Evolutionary conservation across 371 early-diverging fungal species (phyloP), one percentile per base, ranked within the genome.

Genomic region (Rhizopus microsporus): DNA sequence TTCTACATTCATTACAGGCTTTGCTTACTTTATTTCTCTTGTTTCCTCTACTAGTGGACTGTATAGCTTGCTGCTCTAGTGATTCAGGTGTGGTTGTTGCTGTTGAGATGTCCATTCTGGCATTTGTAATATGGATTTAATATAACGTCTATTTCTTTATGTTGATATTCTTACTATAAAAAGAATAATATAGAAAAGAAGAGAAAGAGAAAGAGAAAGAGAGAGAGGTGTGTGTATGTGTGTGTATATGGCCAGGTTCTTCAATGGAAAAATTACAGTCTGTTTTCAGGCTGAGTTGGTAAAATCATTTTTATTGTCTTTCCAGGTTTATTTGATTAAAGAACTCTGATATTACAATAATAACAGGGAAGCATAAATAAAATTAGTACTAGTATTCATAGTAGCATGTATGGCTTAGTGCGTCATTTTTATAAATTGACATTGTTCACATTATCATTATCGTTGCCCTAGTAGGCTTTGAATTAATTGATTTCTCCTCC

Each of bases 1-100:
- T 73, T 51, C 79, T 67, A 66, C 79, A 78, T 40, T 71, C 79
- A 50, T 75, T 74, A 54, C 79, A 78, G 13, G 79, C 79, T 53
- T 71, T 62, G 42, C 72, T 73, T 35, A 72, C 70, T 67, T 78
- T 78, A 59, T 71, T 75, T 47, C 74, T 47, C 46, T 75, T 75
- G 39, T 58, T 61, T 38, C 64, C 65, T 38, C 57, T 63, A 40
- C 47, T 60, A 50, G 58, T 53, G 43, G 63, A 55, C 56, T 54
- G 58, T 62, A 53, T 61, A 56, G 51, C 51, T 63, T 57, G 58
- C 38, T 55, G 54, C 62, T 74, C 75, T 45, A 57, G 68, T 37
- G 67, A 62, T 55, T 69, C 70, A 57, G 69, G 50, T 23, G 23
- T 23, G 34, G 66, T 68, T 53, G 57, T 56, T 61, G 62, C 55